phyloP scores from a whole-genome alignment of 805 yeast genomes.

The Grigorovia transvaalensis region DNA sequence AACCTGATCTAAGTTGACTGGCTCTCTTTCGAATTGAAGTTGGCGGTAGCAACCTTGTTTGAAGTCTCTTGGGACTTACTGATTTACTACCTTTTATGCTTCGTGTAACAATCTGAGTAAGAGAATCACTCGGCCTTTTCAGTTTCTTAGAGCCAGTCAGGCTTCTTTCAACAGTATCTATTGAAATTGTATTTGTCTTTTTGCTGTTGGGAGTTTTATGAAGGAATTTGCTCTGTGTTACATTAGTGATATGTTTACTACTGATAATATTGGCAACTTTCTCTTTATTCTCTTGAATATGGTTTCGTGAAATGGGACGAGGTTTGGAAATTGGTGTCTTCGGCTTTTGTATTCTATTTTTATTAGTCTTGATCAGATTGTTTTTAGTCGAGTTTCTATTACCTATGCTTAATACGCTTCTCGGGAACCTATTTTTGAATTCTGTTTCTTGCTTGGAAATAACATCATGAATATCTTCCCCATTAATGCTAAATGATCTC shows the following conservation, averaged over 20 bases:
- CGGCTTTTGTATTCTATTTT: conserved; percentile 1
- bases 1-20: background rate
- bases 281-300: background rate
- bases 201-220: background rate
- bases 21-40: background rate
- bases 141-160: background rate
- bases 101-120: conserved; percentile 2
- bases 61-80: conserved; percentile 10
- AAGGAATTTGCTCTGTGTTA: background rate
- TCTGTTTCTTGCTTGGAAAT: conserved; percentile 26
- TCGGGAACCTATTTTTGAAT: conserved; percentile 23
- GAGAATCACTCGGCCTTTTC: background rate
- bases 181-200: background rate
- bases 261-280: background rate
- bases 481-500: conserved; percentile 27
- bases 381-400: background rate
- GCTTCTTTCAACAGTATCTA: background rate
- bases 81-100: conserved; percentile 8
- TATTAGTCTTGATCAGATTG: background rate
- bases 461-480: conserved; percentile 19
- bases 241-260: background rate
- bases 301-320: background rate
- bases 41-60: conserved; percentile 3
- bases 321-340: conserved; percentile 74
- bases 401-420: conserved; percentile 18